Conservation (phyloP, 2,329 filamentous ascomycete genomes). For the Coniochaeta sp. region DNA sequence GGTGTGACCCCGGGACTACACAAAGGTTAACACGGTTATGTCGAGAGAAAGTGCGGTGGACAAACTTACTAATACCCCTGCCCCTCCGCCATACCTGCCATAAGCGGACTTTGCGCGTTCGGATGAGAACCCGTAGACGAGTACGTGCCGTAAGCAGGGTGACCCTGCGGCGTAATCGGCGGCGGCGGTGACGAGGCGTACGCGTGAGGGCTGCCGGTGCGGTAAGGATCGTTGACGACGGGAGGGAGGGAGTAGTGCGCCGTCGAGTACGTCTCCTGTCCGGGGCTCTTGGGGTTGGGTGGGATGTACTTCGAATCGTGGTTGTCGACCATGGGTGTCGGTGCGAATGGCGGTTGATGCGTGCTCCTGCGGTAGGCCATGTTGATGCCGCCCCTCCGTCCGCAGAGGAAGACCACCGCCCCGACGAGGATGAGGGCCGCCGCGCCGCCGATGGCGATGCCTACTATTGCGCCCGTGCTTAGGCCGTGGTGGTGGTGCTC, state of each 20-base stretch:
- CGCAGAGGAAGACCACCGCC: conserved; percentile 40
- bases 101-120: conserved; percentile 5
- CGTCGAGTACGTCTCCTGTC: conserved; percentile 18
- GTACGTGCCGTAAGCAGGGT: background rate
- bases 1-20: conserved; percentile 6
- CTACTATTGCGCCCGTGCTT: conserved; percentile 46
- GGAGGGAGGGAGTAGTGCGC: conserved; percentile 16
- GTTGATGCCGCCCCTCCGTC: conserved; percentile 30
- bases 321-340: conserved; percentile 23
- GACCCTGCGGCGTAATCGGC: background rate
- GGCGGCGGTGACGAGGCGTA: background rate
- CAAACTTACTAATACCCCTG: conserved; percentile 5
- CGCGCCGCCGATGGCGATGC: conserved; percentile 47
- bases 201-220: conserved; percentile 9
- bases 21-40: conserved; percentile 8
- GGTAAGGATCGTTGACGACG: conserved; percentile 17
- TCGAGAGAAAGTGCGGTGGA: background rate
- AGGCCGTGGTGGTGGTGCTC: conserved; percentile 12
- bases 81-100: conserved; percentile 4
- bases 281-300: conserved; percentile 25
- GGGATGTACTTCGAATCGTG: conserved; percentile 12
- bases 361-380: conserved; percentile 25
- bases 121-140: conserved; percentile 2
- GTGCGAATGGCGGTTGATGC: conserved; percentile 6
- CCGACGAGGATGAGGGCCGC: conserved; percentile 36